Evolutionary conservation across 1,284 basidiomycete species (phyloP), one percentile per base, ranked within the genome.

Genomic region (Ustilago shanxiensis): DNA sequence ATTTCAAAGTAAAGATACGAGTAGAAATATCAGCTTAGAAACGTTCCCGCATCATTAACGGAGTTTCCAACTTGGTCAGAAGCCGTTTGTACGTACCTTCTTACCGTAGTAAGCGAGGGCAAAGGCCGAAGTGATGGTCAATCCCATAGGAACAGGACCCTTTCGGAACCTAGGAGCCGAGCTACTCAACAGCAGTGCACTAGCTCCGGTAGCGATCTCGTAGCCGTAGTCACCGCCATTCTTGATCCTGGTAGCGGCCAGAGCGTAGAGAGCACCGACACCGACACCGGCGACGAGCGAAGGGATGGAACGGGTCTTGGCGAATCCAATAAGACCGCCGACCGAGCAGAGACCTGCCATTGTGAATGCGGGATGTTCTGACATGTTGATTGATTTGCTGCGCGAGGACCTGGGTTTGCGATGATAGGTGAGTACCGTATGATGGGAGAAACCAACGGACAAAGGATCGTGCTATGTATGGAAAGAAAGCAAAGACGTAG

Each of bases 251-350:
- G 66, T 77, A 13, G 68, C 82, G 20, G 71, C 76, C 33, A 79
- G 61, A 7, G 76, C 82, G 61, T 82, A 83, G 53, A 93, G 88
- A 7, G 90, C 87, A 63, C 93, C 93, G 29, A 94, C 92, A 89
- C 91, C 89, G 41, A 93, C 89, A 49, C 93, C 93, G 65, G 93
- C 93, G 9, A 93, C 90, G 41, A 95, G 86, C 8, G 93, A 94
- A 9, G 93, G 93, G 29, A 67, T 65, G 11, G 74, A 77, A 13
- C 69, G 51, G 11, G 74, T 77, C 49, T 66, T 79, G 26, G 79
- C 75, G 44, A 85, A 86, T 4, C 86, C 86, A 51, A 91, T 91
- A 56, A 92, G 72, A 35, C 93, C 93, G 29, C 93, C 93, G 49
- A 92, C 88, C 9, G 60, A 44, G 87, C 93, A 94, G 71, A 94